Conservation (phyloP, 176 grass and related monocot genomes). For the Carex pumila region DNA sequence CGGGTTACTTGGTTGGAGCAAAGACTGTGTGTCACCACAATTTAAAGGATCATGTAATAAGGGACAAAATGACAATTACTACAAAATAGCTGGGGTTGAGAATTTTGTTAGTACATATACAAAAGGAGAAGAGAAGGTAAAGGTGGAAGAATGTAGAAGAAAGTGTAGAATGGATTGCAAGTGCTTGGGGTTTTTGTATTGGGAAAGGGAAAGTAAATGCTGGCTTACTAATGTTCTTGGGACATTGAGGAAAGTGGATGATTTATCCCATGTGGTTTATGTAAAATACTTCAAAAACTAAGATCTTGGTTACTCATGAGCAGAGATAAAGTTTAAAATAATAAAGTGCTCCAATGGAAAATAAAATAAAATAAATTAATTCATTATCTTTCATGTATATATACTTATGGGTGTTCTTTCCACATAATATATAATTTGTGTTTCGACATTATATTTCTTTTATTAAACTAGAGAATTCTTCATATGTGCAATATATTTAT, state of each 20-base stretch:
- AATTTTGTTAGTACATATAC: constrained; percentile 18
- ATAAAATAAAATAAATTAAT: neutral
- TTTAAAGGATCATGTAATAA: neutral
- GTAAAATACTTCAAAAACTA: constrained; percentile 18
- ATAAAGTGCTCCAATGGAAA: neutral
- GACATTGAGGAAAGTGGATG: constrained; percentile 4
- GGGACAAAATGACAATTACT: constrained; percentile 1
- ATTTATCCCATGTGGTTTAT: constrained; percentile 13
- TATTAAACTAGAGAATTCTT: neutral
- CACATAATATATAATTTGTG: neutral
- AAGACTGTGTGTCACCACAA: neutral
- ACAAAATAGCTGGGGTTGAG: constrained; percentile 23
- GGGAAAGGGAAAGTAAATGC: constrained; percentile 11
- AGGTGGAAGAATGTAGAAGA: constrained; percentile 22
- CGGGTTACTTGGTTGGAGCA: constrained; percentile 25
- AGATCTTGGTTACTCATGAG: neutral
- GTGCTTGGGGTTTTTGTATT: constrained; percentile 19
- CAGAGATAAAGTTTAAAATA: no score
- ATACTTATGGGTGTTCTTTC: neutral
- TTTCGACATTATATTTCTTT: neutral
- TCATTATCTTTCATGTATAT: neutral
- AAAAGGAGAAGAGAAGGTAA: constrained; percentile 13
- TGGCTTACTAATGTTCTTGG: constrained; percentile 17
- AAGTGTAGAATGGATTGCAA: constrained; percentile 19
- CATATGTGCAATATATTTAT: neutral